These are phyloP conservation scores for Neoboletus brunneissimus DNA, from an alignment of 768 basidiomycete genomes.

Conservation along the genomic window DNA sequence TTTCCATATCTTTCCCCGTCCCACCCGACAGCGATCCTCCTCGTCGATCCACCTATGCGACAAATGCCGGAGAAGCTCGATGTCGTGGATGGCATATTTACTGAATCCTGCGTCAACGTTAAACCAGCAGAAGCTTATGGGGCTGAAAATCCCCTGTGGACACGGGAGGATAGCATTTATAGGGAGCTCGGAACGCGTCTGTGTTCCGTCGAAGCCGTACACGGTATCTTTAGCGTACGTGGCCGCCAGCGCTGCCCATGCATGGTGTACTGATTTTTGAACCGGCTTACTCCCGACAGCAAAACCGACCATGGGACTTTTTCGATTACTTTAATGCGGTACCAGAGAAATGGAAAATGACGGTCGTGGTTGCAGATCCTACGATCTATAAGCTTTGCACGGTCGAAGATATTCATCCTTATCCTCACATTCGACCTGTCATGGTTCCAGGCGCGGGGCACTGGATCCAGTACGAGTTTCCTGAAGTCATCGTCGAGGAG, in stretches of 20 bases:
- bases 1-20: conserved; percentile 7
- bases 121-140: background rate
- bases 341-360: conserved; percentile 12
- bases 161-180: conserved; percentile 3
- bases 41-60: conserved; percentile 20
- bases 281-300: conserved; percentile 3
- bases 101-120: background rate
- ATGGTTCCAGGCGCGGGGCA: conserved; percentile 18
- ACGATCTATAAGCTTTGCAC: background rate
- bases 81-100: background rate
- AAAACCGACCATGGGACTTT: conserved; percentile 20
- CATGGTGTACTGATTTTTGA: background rate
- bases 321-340: background rate
- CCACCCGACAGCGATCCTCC: conserved; percentile 13
- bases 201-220: conserved; percentile 4
- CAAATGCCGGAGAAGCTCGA: background rate
- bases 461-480: conserved; percentile 29
- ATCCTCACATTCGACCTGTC: conserved; percentile 9
- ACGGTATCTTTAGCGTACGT: conserved; percentile 7
- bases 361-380: conserved; percentile 21
- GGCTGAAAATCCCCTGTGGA: conserved; percentile 16
- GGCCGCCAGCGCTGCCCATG: background rate
- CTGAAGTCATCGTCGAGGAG: conserved; percentile 18
- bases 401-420: conserved; percentile 12
- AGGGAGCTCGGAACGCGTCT: conserved; percentile 11